Percentiles rank a stretch among this genome's conserved stretches.
phyloP scores from a whole-genome alignment of 1,284 basidiomycete species.

The Ganoderma boninense region DNA sequence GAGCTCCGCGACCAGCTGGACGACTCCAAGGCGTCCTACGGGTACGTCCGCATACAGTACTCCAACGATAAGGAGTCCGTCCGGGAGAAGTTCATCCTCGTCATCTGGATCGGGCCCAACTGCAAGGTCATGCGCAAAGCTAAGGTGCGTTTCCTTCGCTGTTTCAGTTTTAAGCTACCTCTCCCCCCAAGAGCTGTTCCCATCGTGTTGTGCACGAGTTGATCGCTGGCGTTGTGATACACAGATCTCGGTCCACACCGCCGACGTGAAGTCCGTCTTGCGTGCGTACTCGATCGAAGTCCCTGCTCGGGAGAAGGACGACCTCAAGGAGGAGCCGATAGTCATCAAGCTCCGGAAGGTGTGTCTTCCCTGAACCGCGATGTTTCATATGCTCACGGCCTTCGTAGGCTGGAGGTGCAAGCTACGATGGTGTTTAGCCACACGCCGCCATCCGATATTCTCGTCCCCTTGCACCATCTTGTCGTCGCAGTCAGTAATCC shows the following conservation, averaged over 20 bases:
- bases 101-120: conserved; percentile 88
- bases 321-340: conserved; percentile 85
- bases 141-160: conserved; percentile 64
- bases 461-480: conserved; percentile 11
- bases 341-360: conserved; percentile 80
- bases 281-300: conserved; percentile 88
- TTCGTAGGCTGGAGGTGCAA: conserved; percentile 78
- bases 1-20: conserved; percentile 82
- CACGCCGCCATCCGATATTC: background rate
- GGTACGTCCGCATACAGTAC: conserved; percentile 84
- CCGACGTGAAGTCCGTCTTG: conserved; percentile 85
- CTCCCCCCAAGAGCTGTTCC: background rate
- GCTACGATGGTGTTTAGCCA: conserved; percentile 78
- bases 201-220: background rate
- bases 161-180: background rate
- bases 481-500: conserved; percentile 25
- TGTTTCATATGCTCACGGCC: background rate
- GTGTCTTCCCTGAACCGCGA: conserved; percentile 28
- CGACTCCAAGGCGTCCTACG: conserved; percentile 81
- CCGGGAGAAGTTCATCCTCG: conserved; percentile 90
- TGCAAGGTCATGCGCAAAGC: conserved; percentile 93
- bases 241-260: conserved; percentile 88
- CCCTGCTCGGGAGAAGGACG: conserved; percentile 80
- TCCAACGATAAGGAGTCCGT: conserved; percentile 88
- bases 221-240: background rate